A percentile compares a stretch with the other conserved stretches of the same genome.
Evolutionary conservation across 2,329 filamentous ascomycete species (phyloP).

Genomic region (Curvularia hawaiiensis): DNA sequence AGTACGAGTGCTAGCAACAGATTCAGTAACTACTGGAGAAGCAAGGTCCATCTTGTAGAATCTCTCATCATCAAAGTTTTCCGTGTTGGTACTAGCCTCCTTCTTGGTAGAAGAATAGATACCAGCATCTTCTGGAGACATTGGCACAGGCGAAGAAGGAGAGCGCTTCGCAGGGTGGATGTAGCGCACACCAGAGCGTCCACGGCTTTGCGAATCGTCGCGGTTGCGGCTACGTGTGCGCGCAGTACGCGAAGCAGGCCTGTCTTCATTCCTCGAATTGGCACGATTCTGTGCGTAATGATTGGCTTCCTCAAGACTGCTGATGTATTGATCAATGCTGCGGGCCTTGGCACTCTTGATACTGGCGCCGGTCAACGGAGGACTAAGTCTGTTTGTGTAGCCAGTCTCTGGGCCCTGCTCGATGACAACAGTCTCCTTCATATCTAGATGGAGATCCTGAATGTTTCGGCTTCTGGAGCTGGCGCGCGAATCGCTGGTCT

Average conservation of each 20-base stretch:
- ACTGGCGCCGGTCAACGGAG: conserved; percentile 54
- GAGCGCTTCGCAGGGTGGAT: conserved; percentile 82
- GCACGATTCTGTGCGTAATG: conserved; percentile 55
- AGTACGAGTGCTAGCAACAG: conserved; percentile 43
- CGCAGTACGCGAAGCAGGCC: conserved; percentile 53
- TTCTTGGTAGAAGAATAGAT: conserved; percentile 54
- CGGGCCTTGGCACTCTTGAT: conserved; percentile 64
- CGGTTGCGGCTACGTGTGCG: conserved; percentile 55
- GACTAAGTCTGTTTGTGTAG: conserved; percentile 60
- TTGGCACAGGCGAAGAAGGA: conserved; percentile 88
- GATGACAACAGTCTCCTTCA: conserved; percentile 52
- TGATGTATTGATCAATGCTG: conserved; percentile 83
- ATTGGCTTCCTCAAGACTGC: conserved; percentile 79
- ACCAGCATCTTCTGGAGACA: conserved; percentile 82
- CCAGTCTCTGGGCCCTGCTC: conserved; percentile 38
- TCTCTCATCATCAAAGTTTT: conserved; percentile 55
- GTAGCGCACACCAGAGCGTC: conserved; percentile 67
- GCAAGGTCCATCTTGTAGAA: conserved; percentile 52
- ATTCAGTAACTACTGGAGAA: conserved; percentile 47
- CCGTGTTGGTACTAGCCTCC: conserved; percentile 48
- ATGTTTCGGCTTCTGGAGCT: conserved; percentile 81
- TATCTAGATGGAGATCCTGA: conserved; percentile 63
- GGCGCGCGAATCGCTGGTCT: conserved; percentile 66
- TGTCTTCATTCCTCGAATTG: conserved; percentile 50
- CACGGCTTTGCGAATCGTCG: conserved; percentile 72